Evolutionary conservation across 2,329 filamentous ascomycete species (phyloP), one percentile per base, ranked within the genome.

Genomic region (Colletotrichum camelliae): DNA sequence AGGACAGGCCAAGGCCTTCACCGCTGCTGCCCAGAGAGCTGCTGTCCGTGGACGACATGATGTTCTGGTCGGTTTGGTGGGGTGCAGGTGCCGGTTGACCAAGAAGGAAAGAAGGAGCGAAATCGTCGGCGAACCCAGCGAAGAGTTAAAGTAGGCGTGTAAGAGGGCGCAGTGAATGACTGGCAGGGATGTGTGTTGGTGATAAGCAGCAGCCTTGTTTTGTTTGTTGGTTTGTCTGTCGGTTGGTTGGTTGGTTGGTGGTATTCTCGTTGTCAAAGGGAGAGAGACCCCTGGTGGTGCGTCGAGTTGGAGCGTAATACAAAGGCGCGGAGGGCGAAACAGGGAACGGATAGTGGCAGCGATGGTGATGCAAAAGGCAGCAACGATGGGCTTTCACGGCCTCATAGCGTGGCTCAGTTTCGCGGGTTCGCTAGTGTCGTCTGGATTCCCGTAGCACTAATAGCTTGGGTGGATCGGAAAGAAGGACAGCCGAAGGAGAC

Each of bases 1-100:
- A 84, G 69, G 86, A 84, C 5, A 88, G 80, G 35, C 79, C 77
- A 58, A 29, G 58, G 9, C 66, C 29, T 33, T 31, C 37, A 21
- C 27, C 29, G 16, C 65, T 55, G 16, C 58, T 57, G 43, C 69
- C 70, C 15, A 70, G 58, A 43, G 70, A 62, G 16, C 18, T 58
- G 29, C 57, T 57, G 60, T 73, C 67, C 15, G n/a, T 12, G 62
- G 74, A 55, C 60, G 73, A 75, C 73, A 75, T 75, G 64, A 33
- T 65, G 57, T 21, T 29, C 27, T 61, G 58, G n/a, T 24, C n/a
- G 39, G 55, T 29, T 43, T 27, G 21, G 18, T 68, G 48, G 52
- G 15, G 24, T 21, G 61, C n/a, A 13, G 61, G 18, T n/a, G 29
- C 27, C 31, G 57, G 15, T n/a, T 67, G n/a, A 39, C n/a, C 43